Percentiles rank a stretch among this genome's conserved stretches.
These are phyloP conservation scores for Fonsecaea pedrosoi DNA, from an alignment of 2,329 filamentous ascomycete genomes.

Conservation along the genomic window DNA sequence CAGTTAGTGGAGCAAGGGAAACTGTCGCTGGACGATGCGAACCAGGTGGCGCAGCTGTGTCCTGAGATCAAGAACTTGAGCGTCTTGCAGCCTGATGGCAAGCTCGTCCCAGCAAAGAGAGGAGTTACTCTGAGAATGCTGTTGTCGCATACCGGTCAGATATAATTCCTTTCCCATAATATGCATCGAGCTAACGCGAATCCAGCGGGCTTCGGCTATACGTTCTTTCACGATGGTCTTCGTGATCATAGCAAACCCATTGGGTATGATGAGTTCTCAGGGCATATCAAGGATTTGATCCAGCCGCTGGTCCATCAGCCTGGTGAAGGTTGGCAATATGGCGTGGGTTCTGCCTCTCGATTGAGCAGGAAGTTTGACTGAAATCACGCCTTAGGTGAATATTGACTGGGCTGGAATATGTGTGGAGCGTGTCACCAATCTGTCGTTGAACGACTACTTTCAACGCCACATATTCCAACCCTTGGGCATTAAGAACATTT, in stretches of 20 bases:
- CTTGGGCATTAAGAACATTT: conserved; percentile 56
- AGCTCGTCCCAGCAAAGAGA: conserved; percentile 46
- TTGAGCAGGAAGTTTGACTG: conserved; percentile 26
- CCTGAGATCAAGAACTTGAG: conserved; percentile 56
- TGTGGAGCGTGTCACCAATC: conserved; percentile 54
- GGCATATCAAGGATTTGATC: conserved; percentile 59
- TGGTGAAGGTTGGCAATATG: conserved; percentile 67
- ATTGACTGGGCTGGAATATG: conserved; percentile 62
- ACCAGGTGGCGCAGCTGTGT: conserved; percentile 51
- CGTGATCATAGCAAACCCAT: conserved; percentile 50
- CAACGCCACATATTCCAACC: conserved; percentile 57
- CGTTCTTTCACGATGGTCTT: conserved; percentile 54
- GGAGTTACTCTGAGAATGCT: conserved; percentile 60
- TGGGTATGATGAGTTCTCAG: conserved; percentile 65
- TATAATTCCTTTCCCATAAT: conserved; percentile 36
- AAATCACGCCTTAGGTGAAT: conserved; percentile 50
- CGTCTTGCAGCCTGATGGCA: conserved; percentile 49
- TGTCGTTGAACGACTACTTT: conserved; percentile 57
- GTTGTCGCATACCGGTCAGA: conserved; percentile 56
- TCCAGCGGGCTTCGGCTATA: conserved; percentile 51
- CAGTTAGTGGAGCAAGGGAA: conserved; percentile 62
- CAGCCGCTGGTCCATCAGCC: conserved; percentile 68
- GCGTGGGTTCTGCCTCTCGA: conserved; percentile 53
- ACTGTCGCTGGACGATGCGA: conserved; percentile 57
- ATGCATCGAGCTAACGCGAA: conserved; percentile 15